phyloP scores from a whole-genome alignment of 78 protist species.

The Dictyostelium firmibasis region DNA sequence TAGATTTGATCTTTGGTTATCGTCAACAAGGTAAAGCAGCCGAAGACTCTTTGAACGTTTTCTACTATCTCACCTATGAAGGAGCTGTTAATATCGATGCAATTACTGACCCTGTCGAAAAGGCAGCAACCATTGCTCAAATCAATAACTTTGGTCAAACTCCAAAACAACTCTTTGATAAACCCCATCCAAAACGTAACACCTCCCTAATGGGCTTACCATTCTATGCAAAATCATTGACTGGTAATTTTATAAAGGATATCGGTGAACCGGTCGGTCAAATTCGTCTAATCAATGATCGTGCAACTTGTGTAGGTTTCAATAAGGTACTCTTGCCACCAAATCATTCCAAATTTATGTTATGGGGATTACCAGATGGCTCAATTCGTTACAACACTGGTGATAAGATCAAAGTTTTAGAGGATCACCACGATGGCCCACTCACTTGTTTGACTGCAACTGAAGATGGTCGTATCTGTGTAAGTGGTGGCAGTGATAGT shows the following conservation, averaged over 20 bases:
- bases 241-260: conserved; percentile 72
- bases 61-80: conserved; percentile 95
- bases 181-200: conserved; percentile 81
- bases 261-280: conserved; percentile 84
- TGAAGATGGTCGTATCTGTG: conserved; percentile 72
- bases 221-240: conserved; percentile 62
- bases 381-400: conserved; percentile 47
- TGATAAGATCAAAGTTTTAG: conserved; percentile 63
- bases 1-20: conserved; percentile 97
- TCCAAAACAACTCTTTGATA: conserved; percentile 95
- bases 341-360: conserved; percentile 2
- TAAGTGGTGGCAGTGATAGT: conserved; percentile 80
- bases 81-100: conserved; percentile 91
- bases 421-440: conserved; percentile 77
- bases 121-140: conserved; percentile 85
- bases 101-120: conserved; percentile 88
- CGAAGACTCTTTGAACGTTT: conserved; percentile 88
- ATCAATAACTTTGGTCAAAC: conserved; percentile 98
- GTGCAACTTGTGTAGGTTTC: conserved; percentile 45
- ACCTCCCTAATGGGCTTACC: conserved; percentile 14
- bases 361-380: conserved; percentile 76
- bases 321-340: conserved; percentile 47
- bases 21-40: conserved; percentile 93
- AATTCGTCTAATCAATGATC: conserved; percentile 35
- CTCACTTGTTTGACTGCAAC: conserved; percentile 56